Evolutionary conservation across 805 yeast species (phyloP), one percentile per base, ranked within the genome.

Genomic region (Yamadazyma endophytica): DNA sequence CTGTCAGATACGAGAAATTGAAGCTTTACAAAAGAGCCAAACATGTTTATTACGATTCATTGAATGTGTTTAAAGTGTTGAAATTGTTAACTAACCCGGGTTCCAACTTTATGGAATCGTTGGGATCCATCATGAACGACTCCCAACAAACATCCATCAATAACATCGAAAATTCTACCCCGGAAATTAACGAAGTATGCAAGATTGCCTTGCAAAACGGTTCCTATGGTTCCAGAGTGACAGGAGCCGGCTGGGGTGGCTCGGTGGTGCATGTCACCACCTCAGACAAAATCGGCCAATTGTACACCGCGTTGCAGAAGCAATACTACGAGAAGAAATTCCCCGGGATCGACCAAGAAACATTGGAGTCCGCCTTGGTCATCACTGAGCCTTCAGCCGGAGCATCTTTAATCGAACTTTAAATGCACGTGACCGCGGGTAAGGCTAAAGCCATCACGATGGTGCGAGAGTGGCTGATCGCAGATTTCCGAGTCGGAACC

Each of bases 231-330:
- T 75, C 84, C 1, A 64, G 89, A 33, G 68, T 78, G n/a, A 80
- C 88, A 7, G 89, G 88, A 17, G 88, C 89, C 13, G 89, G 89
- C 4, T 81, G 78, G 70, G 88, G 88, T 20, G 88, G 88, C 5
- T 75, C 79, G 18, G 66, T 82, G 0, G 82, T 81, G n/a, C 84
- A 79, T 48, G 54, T 81, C 34, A 73, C 80, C 8, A 57, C 70
- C 3, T 56, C 59, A 4, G 64, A 64, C 36, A 66, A 61, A 36
- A 56, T 70, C 8, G 50, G 47, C 0, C 32, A 32, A 2, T 60
- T 77, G 17, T 52, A 55, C 7, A 35, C 40, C 2, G 77, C 80
- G 0, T 58, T 80, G 31, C 58, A 49, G 15, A 56, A 63, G n/a
- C 53, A 75, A 31, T 80, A 73, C 51, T 80, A 77, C 54, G 58